Base-by-base conservation (phyloP, 1,284 basidiomycete genomes). In the Trichosporon sp. region DNA sequence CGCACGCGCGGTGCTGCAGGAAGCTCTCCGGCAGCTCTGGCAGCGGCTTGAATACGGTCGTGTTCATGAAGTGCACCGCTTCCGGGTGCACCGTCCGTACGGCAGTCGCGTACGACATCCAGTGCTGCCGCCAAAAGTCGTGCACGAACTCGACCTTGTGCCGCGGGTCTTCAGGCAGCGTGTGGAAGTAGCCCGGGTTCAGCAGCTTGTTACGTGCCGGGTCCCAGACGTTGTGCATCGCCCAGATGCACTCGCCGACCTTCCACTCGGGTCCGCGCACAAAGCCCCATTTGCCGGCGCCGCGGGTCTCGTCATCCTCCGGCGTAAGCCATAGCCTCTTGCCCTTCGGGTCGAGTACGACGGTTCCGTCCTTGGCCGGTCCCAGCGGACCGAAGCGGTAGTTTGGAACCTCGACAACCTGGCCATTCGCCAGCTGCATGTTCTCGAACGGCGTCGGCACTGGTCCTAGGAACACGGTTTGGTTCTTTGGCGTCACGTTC, bases 171-270 rank as follows among this genome's bases (percentile, higher is more conserved):
- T 75, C 70, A 77, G 89, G 76, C 75, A 75, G 74, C 62, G 81
- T 85, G 42, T 78, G 81, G 83, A 99, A 99, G 84, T 99, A 98
- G 71, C 90, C 87, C 0, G 92, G 91, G 44, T 86, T 84, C 66
- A 95, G 85, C 2, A 96, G 79, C 35, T 86, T 87, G 15, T 89
- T 88, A 0, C 89, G 88, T 62, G 88, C 84, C 63, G 80, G 69
- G 77, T 98, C 91, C 96, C 96, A 99, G 0, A 98, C 91, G 66
- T 91, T 93, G 78, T 98, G 95, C 74, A 89, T 87, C 0, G 94
- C 95, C 96, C 96, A 99, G 32, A 93, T 84, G 78, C 95, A 97
- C 7, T 85, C 89, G 5, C 95, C 95, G 2, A 98, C 84, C 68
- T 87, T 85, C 96, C 96, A 99, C 3, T 86, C 85, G 0, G 84